A percentile compares a stretch with the other conserved stretches of the same genome.
These are phyloP conservation scores for Peziza echinospora DNA, from an alignment of 495 filamentous ascomycete genomes.

Conservation along the genomic window DNA sequence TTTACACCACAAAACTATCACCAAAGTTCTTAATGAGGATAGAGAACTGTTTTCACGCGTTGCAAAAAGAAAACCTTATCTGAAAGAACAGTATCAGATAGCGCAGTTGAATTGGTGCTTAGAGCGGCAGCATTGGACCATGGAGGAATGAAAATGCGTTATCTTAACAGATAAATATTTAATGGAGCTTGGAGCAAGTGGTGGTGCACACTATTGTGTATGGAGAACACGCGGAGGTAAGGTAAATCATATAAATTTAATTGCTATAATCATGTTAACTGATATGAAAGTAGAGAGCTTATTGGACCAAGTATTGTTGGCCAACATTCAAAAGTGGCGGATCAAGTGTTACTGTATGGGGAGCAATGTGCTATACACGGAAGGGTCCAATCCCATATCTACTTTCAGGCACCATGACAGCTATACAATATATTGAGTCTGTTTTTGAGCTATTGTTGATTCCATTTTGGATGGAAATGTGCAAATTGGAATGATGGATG, in stretches of 20 bases:
- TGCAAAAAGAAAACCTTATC: too few species aligned
- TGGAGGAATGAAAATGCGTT: constrained; percentile 1
- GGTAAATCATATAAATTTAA: too few species aligned
- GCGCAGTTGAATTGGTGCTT: too few species aligned
- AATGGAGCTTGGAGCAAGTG: not conserved
- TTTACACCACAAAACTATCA: too few species aligned
- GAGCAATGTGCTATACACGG: not conserved
- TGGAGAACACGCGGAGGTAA: constrained; percentile 1
- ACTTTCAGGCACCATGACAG: not conserved
- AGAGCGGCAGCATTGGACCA: too few species aligned
- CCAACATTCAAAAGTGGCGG: constrained; percentile 1
- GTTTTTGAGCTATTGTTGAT: not conserved
- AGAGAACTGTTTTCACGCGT: too few species aligned
- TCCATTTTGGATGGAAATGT: constrained; percentile 2
- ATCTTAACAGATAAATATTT: constrained; percentile 3
- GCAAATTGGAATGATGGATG: not conserved
- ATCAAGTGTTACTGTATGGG: constrained; percentile 1
- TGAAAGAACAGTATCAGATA: too few species aligned
- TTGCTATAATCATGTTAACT: too few species aligned
- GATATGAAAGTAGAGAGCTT: too few species aligned
- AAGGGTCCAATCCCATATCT: not conserved
- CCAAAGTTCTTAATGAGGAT: too few species aligned
- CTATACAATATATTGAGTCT: not conserved
- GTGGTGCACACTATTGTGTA: not conserved
- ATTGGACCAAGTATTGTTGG: not conserved